phyloP scores from a whole-genome alignment of 805 yeast genomes.

The Teunomyces aglyptinius region DNA sequence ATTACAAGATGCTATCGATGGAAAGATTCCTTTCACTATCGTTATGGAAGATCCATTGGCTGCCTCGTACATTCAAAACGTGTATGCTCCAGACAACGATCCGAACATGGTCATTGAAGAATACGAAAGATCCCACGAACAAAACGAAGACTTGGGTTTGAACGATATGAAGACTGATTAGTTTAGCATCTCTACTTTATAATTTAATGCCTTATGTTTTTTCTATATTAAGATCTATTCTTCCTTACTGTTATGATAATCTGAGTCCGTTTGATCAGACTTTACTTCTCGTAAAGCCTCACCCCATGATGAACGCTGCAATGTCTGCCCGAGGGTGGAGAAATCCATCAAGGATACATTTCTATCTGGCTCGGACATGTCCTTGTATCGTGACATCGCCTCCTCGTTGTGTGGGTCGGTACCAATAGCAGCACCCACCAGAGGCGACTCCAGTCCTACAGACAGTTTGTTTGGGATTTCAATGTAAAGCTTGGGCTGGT shows the following conservation, averaged over 20 bases:
- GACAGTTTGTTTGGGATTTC: conserved; percentile 14
- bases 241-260: neutral
- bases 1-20: conserved; percentile 76
- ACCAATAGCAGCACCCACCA: neutral
- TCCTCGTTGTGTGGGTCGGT: conserved; percentile 9
- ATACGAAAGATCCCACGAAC: conserved; percentile 81
- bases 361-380: conserved; percentile 6
- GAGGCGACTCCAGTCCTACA: neutral
- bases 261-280: neutral
- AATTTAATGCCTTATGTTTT: conserved; percentile 2
- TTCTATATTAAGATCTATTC: neutral
- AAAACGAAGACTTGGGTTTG: conserved; percentile 90
- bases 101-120: conserved; percentile 94
- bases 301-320: conserved; percentile 26
- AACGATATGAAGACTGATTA: conserved; percentile 45
- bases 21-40: conserved; percentile 79
- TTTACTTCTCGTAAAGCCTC: conserved; percentile 22
- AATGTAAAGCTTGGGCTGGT: conserved; percentile 17
- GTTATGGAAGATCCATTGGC: conserved; percentile 94
- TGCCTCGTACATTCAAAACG: conserved; percentile 92
- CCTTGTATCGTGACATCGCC: conserved; percentile 14
- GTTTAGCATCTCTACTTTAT: neutral
- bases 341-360: conserved; percentile 19
- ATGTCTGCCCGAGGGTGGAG: conserved; percentile 21
- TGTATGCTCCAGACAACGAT: conserved; percentile 97